Conservation (phyloP, 208 protist species). For the Vickermania ingenoplastis region DNA sequence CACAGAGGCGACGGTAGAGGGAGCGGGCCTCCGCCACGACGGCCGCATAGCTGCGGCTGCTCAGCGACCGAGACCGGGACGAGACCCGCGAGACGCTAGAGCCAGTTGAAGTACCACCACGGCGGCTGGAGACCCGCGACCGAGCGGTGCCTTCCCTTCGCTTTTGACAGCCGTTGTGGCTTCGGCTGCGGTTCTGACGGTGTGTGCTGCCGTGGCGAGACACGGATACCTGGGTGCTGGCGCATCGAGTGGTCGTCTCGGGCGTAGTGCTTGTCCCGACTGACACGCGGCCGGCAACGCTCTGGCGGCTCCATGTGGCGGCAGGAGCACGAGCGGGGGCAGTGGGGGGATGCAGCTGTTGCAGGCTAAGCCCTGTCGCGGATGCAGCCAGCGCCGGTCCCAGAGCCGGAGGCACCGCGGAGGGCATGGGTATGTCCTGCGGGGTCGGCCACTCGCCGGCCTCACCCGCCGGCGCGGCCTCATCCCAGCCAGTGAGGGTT, state of each 20-base stretch:
- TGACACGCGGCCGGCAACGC: not conserved
- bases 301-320: not conserved
- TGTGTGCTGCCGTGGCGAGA: not conserved
- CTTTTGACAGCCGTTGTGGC: not conserved
- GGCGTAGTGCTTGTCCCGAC: too few species aligned
- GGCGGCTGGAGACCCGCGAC: not conserved
- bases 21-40: not conserved
- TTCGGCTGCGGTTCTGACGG: not conserved
- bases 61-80: not conserved
- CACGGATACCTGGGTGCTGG: not conserved
- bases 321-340: not conserved
- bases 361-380: not conserved
- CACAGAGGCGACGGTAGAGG: not conserved
- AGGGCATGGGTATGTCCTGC: constrained; percentile 51
- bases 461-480: not conserved
- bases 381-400: constrained; percentile 8
- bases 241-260: not conserved
- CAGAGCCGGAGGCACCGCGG: constrained; percentile 47
- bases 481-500: not conserved
- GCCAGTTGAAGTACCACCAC: not conserved
- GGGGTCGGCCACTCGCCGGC: constrained; percentile 35
- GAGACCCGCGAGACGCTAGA: not conserved
- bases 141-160: not conserved
- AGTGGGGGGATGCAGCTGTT: not conserved
- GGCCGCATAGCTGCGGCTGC: not conserved